Conservation (phyloP, 1,284 basidiomycete species). For the Waitea zeae region DNA sequence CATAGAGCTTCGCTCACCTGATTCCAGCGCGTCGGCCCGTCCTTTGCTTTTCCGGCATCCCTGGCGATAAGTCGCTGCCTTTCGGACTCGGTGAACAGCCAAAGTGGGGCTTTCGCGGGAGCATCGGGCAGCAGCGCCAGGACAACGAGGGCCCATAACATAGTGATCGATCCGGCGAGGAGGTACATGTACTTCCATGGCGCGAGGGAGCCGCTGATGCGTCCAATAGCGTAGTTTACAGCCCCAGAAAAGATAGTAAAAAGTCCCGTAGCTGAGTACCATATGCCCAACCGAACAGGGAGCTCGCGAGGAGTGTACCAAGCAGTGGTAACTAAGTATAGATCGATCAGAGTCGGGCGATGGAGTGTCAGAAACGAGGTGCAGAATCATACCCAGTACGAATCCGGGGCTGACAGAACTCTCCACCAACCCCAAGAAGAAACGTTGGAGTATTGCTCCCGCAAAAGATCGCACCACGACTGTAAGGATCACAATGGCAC, state of each 20-base stretch:
- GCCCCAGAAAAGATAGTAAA: conserved; percentile 6
- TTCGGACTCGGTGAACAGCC: conserved; percentile 3
- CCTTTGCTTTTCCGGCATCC: neutral
- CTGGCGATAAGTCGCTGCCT: neutral
- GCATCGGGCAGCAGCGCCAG: conserved; percentile 5
- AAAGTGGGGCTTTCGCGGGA: conserved; percentile 3
- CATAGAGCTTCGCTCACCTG: conserved; percentile 1
- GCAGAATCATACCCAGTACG: neutral
- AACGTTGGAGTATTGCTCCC: conserved; percentile 4
- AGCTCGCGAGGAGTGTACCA: neutral
- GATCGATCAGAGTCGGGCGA: neutral
- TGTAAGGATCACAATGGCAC: conserved; percentile 5
- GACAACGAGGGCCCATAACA: conserved; percentile 5
- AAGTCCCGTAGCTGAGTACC: conserved; percentile 6
- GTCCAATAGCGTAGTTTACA: conserved; percentile 6
- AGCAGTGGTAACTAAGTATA: neutral
- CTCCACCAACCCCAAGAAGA: conserved; percentile 6
- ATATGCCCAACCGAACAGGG: conserved; percentile 4
- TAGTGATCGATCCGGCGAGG: conserved; percentile 5
- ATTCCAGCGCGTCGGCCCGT: neutral
- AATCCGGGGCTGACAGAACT: neutral
- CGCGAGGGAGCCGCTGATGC: conserved; percentile 3
- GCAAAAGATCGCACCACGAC: conserved; percentile 3
- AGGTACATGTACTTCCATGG: conserved; percentile 7
- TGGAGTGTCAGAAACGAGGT: neutral